These are phyloP conservation scores for Kandelia obovata DNA, from an alignment of 345 rosid genomes.

Conservation along the genomic window DNA sequence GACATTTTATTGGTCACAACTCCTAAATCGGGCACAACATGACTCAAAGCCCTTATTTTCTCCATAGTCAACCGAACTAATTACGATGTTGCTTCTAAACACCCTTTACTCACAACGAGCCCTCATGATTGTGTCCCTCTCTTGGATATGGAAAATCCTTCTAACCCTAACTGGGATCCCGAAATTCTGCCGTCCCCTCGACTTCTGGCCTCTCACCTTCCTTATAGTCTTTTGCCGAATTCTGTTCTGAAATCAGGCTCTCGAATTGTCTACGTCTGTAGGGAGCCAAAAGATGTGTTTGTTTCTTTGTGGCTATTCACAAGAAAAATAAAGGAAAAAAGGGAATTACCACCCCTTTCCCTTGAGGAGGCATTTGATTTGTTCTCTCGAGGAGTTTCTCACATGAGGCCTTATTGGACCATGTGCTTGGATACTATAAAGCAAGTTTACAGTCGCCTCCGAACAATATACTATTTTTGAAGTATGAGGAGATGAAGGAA, in stretches of 20 bases:
- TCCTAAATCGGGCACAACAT: conserved; percentile 7
- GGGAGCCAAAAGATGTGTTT: conserved; percentile 9
- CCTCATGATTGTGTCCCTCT: not conserved
- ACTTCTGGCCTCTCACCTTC: not conserved
- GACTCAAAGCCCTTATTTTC: not conserved
- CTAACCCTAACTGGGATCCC: not conserved
- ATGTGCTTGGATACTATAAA: not conserved
- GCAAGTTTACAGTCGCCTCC: not conserved
- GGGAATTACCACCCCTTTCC: not conserved
- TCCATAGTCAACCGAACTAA: not conserved
- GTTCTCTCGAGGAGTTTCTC: not conserved
- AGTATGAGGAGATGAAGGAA: conserved; percentile 4
- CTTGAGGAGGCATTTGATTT: not conserved
- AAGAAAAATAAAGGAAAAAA: not conserved
- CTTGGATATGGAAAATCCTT: not conserved
- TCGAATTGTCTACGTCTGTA: not conserved
- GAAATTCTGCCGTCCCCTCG: not conserved
- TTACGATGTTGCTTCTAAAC: not conserved
- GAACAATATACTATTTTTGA: not conserved
- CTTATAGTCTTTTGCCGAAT: not conserved
- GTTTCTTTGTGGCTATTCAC: conserved; percentile 6
- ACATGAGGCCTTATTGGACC: not conserved
- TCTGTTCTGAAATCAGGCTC: not conserved
- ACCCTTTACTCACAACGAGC: not conserved
- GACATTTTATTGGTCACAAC: not conserved